Percentiles rank a stretch among this genome's conserved stretches.
Conservation (phyloP, 2,329 filamentous ascomycete species). For the Verticillium klebahnii region DNA sequence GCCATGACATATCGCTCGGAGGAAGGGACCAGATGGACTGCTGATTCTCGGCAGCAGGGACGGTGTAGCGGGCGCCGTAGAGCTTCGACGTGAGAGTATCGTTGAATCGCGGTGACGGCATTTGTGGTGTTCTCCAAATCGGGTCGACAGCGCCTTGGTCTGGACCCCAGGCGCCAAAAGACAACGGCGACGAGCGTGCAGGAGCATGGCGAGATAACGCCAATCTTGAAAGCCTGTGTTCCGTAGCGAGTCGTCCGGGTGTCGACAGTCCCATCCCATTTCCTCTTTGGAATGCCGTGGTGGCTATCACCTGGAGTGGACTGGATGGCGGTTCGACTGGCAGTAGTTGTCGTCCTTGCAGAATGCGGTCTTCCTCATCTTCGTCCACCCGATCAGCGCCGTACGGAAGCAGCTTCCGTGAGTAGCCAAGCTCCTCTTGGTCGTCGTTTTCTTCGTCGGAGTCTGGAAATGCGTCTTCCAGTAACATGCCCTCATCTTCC, state of each 20-base stretch:
- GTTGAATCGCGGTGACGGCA: constrained; percentile 18
- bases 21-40: constrained; percentile 12
- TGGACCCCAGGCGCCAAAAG: constrained; percentile 9
- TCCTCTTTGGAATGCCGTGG: background rate
- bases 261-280: background rate
- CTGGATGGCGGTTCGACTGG: constrained; percentile 3
- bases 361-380: constrained; percentile 22
- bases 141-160: constrained; percentile 24
- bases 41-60: constrained; percentile 5
- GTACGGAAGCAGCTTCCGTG: background rate
- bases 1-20: background rate
- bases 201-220: constrained; percentile 15
- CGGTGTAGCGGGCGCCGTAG: constrained; percentile 4
- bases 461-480: constrained; percentile 16
- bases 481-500: constrained; percentile 27
- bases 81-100: constrained; percentile 9
- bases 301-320: constrained; percentile 14
- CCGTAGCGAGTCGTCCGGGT: background rate
- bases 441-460: constrained; percentile 16
- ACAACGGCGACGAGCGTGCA: constrained; percentile 10
- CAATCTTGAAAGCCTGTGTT: constrained; percentile 14
- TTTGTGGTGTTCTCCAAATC: constrained; percentile 31
- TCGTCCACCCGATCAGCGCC: constrained; percentile 15
- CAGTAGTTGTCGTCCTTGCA: constrained; percentile 10
- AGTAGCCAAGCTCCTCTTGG: constrained; percentile 13